phyloP scores from a whole-genome alignment of 1,139 yeast species.

The Blastobotrys raffinosifermentans region DNA sequence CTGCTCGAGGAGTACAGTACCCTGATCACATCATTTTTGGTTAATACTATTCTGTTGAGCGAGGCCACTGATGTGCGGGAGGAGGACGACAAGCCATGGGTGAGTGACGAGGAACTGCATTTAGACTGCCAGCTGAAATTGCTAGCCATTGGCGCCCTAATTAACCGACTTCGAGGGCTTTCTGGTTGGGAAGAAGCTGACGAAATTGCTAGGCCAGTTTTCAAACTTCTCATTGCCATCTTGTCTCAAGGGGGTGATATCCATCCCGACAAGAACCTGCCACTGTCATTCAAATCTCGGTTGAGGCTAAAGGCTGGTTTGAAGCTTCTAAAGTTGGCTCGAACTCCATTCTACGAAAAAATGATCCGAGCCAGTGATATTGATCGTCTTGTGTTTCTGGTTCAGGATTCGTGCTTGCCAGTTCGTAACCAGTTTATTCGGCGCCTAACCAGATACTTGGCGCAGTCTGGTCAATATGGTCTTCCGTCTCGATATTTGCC shows the following conservation, averaged over 20 bases:
- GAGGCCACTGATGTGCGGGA: conserved; percentile 4
- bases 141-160: conserved; percentile 52
- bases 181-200: conserved; percentile 35
- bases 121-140: conserved; percentile 35
- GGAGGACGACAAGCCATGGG: conserved; percentile 19
- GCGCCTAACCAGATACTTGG: conserved; percentile 48
- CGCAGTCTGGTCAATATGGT: conserved; percentile 36
- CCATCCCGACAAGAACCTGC: conserved; percentile 53
- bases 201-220: conserved; percentile 51
- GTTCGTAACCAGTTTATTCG: conserved; percentile 53
- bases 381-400: conserved; percentile 49
- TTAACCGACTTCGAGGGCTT: conserved; percentile 52
- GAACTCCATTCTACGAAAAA: conserved; percentile 46
- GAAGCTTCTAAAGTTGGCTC: conserved; percentile 59
- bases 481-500: conserved; percentile 65
- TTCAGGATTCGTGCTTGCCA: conserved; percentile 59
- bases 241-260: conserved; percentile 83
- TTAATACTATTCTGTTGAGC: conserved; percentile 54
- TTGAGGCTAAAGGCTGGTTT: conserved; percentile 67
- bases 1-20: conserved; percentile 49
- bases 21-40: conserved; percentile 54
- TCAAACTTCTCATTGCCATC: conserved; percentile 55
- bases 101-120: conserved; percentile 31
- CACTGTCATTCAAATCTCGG: conserved; percentile 52
- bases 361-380: conserved; percentile 50